Percentiles rank a stretch among this genome's conserved stretches.
phyloP scores from a whole-genome alignment of 1,284 basidiomycete genomes.

The Fomitopsis schrenkii region DNA sequence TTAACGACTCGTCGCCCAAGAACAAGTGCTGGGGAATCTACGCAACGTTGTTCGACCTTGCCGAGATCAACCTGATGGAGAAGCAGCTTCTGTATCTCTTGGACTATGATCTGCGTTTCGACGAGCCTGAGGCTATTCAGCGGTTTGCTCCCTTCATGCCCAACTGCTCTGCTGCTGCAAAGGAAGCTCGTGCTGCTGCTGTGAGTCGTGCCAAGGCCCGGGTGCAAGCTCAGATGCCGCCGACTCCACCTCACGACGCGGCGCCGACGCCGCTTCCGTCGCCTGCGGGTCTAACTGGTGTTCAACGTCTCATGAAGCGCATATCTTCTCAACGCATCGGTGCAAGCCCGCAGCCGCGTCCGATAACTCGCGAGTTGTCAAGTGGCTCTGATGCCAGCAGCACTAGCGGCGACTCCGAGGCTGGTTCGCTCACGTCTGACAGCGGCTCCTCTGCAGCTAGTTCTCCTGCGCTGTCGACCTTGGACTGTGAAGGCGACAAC shows the following conservation, averaged over 20 bases:
- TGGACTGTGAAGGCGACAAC: conserved; percentile 38
- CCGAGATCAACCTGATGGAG: conserved; percentile 96
- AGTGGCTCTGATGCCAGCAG: conserved; percentile 36
- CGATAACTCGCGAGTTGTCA: conserved; percentile 25
- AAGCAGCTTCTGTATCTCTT: conserved; percentile 87
- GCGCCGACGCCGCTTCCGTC: conserved; percentile 19
- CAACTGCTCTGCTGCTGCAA: conserved; percentile 26
- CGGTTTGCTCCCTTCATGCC: conserved; percentile 62
- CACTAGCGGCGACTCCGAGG: conserved; percentile 52
- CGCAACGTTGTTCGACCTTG: conserved; percentile 68
- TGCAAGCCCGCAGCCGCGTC: conserved; percentile 18
- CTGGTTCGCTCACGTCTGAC: conserved; percentile 60
- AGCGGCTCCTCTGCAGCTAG: conserved; percentile 44
- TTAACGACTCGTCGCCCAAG: conserved; percentile 95
- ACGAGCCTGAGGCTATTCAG: conserved; percentile 69
- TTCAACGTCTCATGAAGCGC: conserved; percentile 52
- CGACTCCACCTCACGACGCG: conserved; percentile 37
- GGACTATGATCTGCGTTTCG: conserved; percentile 86
- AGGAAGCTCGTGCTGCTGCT: conserved; percentile 49
- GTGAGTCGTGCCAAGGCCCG: conserved; percentile 58
- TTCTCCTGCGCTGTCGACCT: conserved; percentile 28
- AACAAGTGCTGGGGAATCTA: conserved; percentile 92
- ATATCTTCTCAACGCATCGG: conserved; percentile 46
- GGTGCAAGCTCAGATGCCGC: conserved; percentile 42
- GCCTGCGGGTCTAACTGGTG: conserved; percentile 25